Conservation (phyloP, 805 yeast species). For the Candida vartiovaarae region DNA sequence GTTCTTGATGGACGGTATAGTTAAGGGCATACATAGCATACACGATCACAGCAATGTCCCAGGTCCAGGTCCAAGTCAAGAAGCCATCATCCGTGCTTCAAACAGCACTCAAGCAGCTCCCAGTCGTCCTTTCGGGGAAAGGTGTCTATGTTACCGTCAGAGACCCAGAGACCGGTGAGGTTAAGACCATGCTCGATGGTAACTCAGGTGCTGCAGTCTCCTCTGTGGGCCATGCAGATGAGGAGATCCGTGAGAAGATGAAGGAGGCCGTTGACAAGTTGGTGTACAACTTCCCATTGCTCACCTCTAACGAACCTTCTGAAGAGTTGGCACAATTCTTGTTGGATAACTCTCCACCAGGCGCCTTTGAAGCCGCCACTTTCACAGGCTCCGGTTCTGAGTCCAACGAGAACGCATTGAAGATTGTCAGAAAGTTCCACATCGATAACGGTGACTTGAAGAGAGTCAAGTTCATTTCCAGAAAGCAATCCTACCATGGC, state of each 20-base stretch:
- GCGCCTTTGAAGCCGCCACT: slow-evolving; percentile 35
- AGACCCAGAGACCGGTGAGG: slow-evolving; percentile 31
- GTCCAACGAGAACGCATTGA: slow-evolving; percentile 58
- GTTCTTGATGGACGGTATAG: too few relatives aligned
- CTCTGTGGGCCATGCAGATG: slow-evolving; percentile 40
- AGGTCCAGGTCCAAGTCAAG: slow-evolving; percentile 7
- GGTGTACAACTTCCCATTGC: slow-evolving; percentile 31
- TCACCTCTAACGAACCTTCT: slow-evolving; percentile 29
- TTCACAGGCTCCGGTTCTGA: slow-evolving; percentile 59
- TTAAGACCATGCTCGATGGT: slow-evolving; percentile 32
- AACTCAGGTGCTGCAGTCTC: slow-evolving; percentile 47
- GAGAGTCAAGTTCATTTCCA: slow-evolving; percentile 37
- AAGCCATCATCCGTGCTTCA: slow-evolving; percentile 24
- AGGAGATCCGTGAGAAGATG: slow-evolving; percentile 34
- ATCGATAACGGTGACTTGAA: slow-evolving; percentile 35
- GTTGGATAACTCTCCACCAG: slow-evolving; percentile 37
- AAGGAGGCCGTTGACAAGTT: slow-evolving; percentile 30
- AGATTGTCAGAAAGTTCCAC: slow-evolving; percentile 44
- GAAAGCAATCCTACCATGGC: slow-evolving; percentile 43
- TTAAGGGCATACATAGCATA: neutral
- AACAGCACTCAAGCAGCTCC: slow-evolving; percentile 25
- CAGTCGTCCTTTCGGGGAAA: slow-evolving; percentile 30
- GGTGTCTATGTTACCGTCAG: slow-evolving; percentile 31
- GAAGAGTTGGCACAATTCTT: slow-evolving; percentile 36
- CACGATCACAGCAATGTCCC: neutral